Evolutionary conservation across 495 filamentous ascomycete genomes (phyloP).

Genomic region (Tuber brumale): DNA sequence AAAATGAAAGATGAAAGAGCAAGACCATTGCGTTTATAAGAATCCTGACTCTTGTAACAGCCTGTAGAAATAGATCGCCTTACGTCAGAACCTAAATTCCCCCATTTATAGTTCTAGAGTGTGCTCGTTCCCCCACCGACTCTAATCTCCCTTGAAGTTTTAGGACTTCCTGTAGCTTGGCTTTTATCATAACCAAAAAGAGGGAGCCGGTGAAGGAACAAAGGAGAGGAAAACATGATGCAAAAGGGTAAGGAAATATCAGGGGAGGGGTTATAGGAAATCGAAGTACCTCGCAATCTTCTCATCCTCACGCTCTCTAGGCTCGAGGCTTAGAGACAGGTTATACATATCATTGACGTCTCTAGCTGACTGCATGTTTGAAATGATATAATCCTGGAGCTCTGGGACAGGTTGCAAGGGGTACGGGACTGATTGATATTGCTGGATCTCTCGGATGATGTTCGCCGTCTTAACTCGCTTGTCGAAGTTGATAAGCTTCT

Average conservation of each 20-base stretch:
- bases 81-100: slow-evolving; percentile 42
- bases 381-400: slow-evolving; percentile 93
- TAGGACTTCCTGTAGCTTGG: slow-evolving; percentile 37
- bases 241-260: slow-evolving; percentile 28
- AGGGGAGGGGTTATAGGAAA: slow-evolving; percentile 28
- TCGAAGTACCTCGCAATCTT: slow-evolving; percentile 70
- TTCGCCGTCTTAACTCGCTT: slow-evolving; percentile 97
- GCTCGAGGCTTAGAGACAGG: slow-evolving; percentile 83
- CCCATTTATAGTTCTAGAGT: slow-evolving; percentile 43
- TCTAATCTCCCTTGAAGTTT: slow-evolving; percentile 35
- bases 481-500: slow-evolving; percentile 87
- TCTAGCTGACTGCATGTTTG: slow-evolving; percentile 84
- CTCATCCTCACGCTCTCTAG: slow-evolving; percentile 92
- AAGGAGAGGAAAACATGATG: slow-evolving; percentile 27
- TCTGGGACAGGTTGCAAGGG: slow-evolving; percentile 80
- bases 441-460: slow-evolving; percentile 95
- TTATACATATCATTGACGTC: slow-evolving; percentile 99
- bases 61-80: slow-evolving; percentile 47
- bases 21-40: slow-evolving; percentile 48
- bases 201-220: slow-evolving; percentile 27
- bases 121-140: slow-evolving; percentile 36
- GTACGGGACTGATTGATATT: slow-evolving; percentile 95
- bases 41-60: slow-evolving; percentile 70
- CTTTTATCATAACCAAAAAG: slow-evolving; percentile 37
- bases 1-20: slow-evolving; percentile 22